Evolutionary conservation across 2,329 filamentous ascomycete genomes (phyloP).

Genomic region (Aspergillus sp.): DNA sequence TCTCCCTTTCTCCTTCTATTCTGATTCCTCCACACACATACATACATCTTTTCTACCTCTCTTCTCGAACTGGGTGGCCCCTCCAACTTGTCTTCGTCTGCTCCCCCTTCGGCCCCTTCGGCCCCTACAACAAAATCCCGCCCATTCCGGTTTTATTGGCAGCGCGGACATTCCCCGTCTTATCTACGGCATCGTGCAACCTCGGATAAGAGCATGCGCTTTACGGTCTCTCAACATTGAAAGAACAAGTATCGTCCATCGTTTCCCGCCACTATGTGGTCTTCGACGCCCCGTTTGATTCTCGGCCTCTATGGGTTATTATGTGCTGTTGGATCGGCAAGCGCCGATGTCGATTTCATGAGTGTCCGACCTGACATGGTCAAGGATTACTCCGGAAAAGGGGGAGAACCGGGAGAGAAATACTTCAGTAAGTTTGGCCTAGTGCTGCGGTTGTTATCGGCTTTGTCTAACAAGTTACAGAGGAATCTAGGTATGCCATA

Average conservation of each 20-base stretch:
- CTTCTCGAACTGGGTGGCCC: neutral
- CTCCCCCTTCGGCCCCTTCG: neutral
- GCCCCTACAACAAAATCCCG: neutral
- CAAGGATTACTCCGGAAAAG: constrained; percentile 43
- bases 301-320: constrained; percentile 25
- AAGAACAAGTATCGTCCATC: neutral
- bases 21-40: neutral
- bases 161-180: neutral
- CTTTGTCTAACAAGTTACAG: constrained; percentile 23
- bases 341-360: constrained; percentile 45
- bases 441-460: constrained; percentile 9
- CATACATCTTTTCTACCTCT: neutral
- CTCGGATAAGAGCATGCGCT: constrained; percentile 9
- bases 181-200: constrained; percentile 11
- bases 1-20: neutral
- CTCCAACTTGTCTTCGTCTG: neutral
- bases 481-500: constrained; percentile 47
- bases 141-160: constrained; percentile 1
- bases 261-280: constrained; percentile 25
- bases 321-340: constrained; percentile 19
- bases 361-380: constrained; percentile 45
- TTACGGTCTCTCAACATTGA: constrained; percentile 1
- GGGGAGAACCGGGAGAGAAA: constrained; percentile 47
- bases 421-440: constrained; percentile 50
- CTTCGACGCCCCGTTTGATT: constrained; percentile 13